Conservation (phyloP, 1,284 basidiomycete species). For the Butyriboletus appendiculatus region DNA sequence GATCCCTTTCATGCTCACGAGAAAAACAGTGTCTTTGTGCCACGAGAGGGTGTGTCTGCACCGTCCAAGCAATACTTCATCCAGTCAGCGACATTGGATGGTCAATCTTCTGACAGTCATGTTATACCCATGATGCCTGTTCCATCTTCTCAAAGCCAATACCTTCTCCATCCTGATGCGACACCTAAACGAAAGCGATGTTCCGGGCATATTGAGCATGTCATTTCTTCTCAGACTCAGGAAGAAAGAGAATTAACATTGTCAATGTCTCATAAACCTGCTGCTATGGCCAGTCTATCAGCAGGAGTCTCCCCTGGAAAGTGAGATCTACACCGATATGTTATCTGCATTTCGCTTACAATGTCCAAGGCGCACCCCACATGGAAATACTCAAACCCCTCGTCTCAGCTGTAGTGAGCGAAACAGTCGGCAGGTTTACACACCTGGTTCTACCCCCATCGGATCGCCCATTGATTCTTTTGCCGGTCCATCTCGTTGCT, state of each 20-base stretch:
- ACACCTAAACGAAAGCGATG: slow-evolving; percentile 32
- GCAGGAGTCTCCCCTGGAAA: slow-evolving; percentile 5
- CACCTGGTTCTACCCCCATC: slow-evolving; percentile 3
- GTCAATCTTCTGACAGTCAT: slow-evolving; percentile 2
- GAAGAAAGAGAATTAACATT: slow-evolving; percentile 29
- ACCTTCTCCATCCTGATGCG: slow-evolving; percentile 32
- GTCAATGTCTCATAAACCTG: slow-evolving; percentile 4
- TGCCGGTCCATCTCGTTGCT: neutral
- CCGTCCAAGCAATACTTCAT: neutral
- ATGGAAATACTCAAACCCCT: neutral
- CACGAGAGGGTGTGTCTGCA: neutral
- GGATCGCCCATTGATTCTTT: slow-evolving; percentile 3
- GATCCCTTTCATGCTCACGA: slow-evolving; percentile 3
- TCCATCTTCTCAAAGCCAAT: slow-evolving; percentile 35
- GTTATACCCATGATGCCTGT: slow-evolving; percentile 17
- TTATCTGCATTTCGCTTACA: slow-evolving; percentile 8
- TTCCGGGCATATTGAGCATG: slow-evolving; percentile 12
- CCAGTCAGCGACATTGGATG: neutral
- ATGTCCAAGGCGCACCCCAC: neutral
- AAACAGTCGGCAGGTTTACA: neutral
- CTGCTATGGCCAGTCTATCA: neutral
- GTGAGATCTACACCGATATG: slow-evolving; percentile 13
- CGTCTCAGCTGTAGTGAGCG: neutral
- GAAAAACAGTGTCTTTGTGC: neutral
- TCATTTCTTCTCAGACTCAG: slow-evolving; percentile 35